These are phyloP conservation scores for Salisapilia sapeloensis DNA, from an alignment of 352 stramenopile genomes.

Conservation along the genomic window DNA sequence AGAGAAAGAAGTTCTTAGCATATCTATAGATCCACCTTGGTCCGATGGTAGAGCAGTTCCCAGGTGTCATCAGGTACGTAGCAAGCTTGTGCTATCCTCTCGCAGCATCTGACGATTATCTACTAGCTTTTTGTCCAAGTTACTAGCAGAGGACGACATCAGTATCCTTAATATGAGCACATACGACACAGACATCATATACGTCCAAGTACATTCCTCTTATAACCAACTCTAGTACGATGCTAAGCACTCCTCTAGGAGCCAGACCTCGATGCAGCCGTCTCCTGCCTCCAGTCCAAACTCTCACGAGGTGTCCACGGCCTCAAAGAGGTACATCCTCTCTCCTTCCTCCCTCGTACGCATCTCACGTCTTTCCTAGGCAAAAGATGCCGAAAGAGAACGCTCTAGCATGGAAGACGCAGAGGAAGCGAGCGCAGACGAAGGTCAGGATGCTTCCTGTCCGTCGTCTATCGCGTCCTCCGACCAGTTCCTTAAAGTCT, in stretches of 20 bases:
- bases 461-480: slow-evolving; percentile 23
- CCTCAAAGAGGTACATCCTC: slow-evolving; percentile 41
- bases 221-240: neutral
- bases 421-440: slow-evolving; percentile 3
- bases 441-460: slow-evolving; percentile 1
- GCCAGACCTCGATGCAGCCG: slow-evolving; percentile 33
- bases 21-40: slow-evolving; percentile 72
- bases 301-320: slow-evolving; percentile 60
- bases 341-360: neutral
- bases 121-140: slow-evolving; percentile 55
- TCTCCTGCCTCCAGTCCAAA: slow-evolving; percentile 61
- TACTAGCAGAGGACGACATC: slow-evolving; percentile 66
- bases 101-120: neutral
- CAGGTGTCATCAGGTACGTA: slow-evolving; percentile 42
- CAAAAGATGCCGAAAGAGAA: slow-evolving; percentile 31
- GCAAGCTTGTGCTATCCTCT: neutral
- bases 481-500: slow-evolving; percentile 50
- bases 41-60: slow-evolving; percentile 75
- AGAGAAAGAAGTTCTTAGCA: no score
- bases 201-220: slow-evolving; percentile 35
- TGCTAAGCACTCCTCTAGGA: slow-evolving; percentile 8
- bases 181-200: slow-evolving; percentile 81
- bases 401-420: slow-evolving; percentile 2
- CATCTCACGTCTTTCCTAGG: slow-evolving; percentile 9
- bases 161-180: slow-evolving; percentile 86